These are phyloP conservation scores for Boletus pseudo-olivaceus DNA, from an alignment of 768 basidiomycete genomes.

Conservation along the genomic window DNA sequence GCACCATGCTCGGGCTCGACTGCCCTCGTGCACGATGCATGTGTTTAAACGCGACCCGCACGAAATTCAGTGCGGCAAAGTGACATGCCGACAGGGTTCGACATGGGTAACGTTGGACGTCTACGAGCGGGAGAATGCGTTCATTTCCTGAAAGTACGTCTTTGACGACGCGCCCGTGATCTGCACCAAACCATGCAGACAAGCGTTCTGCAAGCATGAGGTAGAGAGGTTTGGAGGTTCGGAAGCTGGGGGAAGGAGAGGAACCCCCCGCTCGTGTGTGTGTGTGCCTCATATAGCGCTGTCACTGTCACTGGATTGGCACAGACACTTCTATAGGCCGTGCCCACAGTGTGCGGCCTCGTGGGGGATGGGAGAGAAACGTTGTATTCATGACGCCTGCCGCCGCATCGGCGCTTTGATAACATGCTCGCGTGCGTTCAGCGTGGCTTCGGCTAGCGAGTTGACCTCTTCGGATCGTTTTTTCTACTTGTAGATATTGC, in stretches of 20 bases:
- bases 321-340: background rate
- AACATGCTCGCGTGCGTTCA: background rate
- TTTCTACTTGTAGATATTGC: too few species aligned
- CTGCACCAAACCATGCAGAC: conserved; percentile 10
- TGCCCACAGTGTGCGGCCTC: conserved; percentile 2
- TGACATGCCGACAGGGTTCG: conserved; percentile 47
- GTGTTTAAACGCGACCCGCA: conserved; percentile 41
- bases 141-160: conserved; percentile 34
- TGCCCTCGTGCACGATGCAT: conserved; percentile 4
- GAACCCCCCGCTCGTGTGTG: background rate
- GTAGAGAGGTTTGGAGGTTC: background rate
- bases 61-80: conserved; percentile 61
- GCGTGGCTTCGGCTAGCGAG: background rate
- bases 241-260: background rate
- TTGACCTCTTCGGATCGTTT: too few species aligned
- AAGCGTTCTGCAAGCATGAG: conserved; percentile 16
- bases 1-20: background rate
- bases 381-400: conserved; percentile 16
- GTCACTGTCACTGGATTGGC: conserved; percentile 4
- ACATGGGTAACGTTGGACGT: conserved; percentile 47
- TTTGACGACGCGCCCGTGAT: conserved; percentile 6
- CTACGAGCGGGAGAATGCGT: conserved; percentile 42
- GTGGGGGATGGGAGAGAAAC: conserved; percentile 9
- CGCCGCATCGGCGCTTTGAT: conserved; percentile 5
- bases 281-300: conserved; percentile 15